phyloP scores from a whole-genome alignment of 176 grass and related monocot genomes.

The Echinochloa phyllopogon region DNA sequence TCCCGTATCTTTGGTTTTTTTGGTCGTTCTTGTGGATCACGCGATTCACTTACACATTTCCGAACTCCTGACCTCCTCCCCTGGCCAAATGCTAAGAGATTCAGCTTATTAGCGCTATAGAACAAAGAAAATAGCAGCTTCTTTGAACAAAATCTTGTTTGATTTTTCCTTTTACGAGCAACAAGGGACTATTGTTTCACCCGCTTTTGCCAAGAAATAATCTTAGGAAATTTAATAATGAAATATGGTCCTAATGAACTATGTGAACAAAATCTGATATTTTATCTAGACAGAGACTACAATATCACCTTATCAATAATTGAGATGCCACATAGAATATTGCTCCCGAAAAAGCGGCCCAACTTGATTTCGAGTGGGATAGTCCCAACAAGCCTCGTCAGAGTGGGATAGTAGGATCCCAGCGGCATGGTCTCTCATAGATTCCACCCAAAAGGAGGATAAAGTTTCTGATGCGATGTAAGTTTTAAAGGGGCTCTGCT shows the following conservation, averaged over 20 bases:
- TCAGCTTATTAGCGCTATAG: neutral
- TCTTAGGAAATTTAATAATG: neutral
- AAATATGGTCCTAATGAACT: neutral
- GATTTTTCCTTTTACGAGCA: no score
- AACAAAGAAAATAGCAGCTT: neutral
- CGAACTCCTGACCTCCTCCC: neutral
- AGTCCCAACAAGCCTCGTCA: neutral
- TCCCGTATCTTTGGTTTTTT: neutral
- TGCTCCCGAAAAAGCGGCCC: neutral
- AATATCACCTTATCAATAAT: neutral
- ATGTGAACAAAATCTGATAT: neutral
- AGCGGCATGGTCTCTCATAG: neutral
- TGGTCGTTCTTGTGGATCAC: no score
- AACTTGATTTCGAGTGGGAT: neutral
- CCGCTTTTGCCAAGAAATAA: neutral
- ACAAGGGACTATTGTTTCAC: neutral
- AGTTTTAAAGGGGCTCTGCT: neutral
- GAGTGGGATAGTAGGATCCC: neutral
- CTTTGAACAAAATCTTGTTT: neutral
- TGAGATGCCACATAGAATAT: neutral
- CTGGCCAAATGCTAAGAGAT: neutral
- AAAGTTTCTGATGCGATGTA: neutral
- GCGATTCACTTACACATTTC: neutral
- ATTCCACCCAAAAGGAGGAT: neutral
- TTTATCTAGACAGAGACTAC: neutral